Conservation (phyloP, 2,329 filamentous ascomycete genomes). For the Beauveria bassiana region DNA sequence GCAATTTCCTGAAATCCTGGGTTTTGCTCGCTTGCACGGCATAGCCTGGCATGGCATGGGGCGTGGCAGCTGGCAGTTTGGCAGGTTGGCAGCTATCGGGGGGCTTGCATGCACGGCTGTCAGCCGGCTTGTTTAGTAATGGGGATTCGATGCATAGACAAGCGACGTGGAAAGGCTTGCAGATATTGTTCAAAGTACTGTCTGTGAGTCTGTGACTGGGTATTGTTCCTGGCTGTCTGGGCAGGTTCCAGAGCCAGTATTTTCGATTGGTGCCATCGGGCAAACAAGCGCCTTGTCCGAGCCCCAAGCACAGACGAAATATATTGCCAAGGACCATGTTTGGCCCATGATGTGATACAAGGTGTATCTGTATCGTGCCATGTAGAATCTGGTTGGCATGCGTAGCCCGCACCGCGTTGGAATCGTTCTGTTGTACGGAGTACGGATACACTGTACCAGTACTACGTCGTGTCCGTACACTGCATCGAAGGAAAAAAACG, state of each 20-base stretch:
- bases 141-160: neutral
- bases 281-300: neutral
- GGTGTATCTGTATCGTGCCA: neutral
- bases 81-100: neutral
- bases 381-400: neutral
- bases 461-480: neutral
- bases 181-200: neutral
- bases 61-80: neutral
- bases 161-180: neutral
- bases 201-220: no score
- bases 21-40: neutral
- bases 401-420: neutral
- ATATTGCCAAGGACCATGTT: neutral
- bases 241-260: neutral
- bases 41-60: neutral
- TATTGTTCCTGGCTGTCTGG: neutral
- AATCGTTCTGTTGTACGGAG: neutral
- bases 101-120: neutral
- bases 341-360: slow-evolving; percentile 2
- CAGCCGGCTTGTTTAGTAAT: neutral
- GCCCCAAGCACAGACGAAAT: slow-evolving; percentile 2
- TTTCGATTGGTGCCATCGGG: neutral
- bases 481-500: neutral
- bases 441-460: neutral
- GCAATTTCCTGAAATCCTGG: slow-evolving; percentile 4